Evolutionary conservation across 371 early-diverging fungal genomes (phyloP).

Genomic region (Nosema bombycis): DNA sequence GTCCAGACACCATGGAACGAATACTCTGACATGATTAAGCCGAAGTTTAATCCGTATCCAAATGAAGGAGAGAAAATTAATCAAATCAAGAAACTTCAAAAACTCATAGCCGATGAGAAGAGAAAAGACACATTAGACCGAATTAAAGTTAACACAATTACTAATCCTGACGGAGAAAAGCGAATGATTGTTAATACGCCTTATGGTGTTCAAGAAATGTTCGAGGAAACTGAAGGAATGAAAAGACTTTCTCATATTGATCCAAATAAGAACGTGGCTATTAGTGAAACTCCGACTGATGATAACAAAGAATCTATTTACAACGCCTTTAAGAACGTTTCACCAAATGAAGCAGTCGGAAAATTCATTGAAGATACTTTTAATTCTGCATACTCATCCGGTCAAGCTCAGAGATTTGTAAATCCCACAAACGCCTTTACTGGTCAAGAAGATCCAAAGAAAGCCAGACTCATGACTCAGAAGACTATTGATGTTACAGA

Average conservation of each 20-base stretch:
- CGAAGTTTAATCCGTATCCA: slow-evolving; percentile 32
- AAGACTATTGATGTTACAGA: slow-evolving; percentile 11
- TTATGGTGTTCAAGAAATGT: slow-evolving; percentile 49
- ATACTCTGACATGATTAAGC: slow-evolving; percentile 37
- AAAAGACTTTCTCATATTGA: slow-evolving; percentile 35
- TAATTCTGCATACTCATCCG: not conserved
- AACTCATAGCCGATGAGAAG: slow-evolving; percentile 34
- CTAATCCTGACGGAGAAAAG: slow-evolving; percentile 47
- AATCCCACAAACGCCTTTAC: slow-evolving; percentile 45
- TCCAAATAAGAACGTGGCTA: slow-evolving; percentile 17
- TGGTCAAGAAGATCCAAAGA: slow-evolving; percentile 23
- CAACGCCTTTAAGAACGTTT: slow-evolving; percentile 13
- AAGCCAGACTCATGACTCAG: not conserved
- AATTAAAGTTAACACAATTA: slow-evolving; percentile 35
- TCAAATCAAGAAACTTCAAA: not conserved
- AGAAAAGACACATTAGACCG: slow-evolving; percentile 30
- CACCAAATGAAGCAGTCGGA: not conserved
- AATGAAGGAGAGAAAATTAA: slow-evolving; percentile 32
- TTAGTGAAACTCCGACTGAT: slow-evolving; percentile 29
- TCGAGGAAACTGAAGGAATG: slow-evolving; percentile 46
- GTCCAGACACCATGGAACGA: slow-evolving; percentile 44
- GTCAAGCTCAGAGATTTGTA: slow-evolving; percentile 2
- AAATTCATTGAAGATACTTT: slow-evolving; percentile 19
- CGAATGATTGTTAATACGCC: slow-evolving; percentile 46
- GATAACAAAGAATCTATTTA: slow-evolving; percentile 1